A percentile compares a stretch with the other conserved stretches of the same genome.
These are phyloP conservation scores for Hyaloperonospora arabidopsidis DNA, from an alignment of 352 stramenopile species.

Conservation along the genomic window DNA sequence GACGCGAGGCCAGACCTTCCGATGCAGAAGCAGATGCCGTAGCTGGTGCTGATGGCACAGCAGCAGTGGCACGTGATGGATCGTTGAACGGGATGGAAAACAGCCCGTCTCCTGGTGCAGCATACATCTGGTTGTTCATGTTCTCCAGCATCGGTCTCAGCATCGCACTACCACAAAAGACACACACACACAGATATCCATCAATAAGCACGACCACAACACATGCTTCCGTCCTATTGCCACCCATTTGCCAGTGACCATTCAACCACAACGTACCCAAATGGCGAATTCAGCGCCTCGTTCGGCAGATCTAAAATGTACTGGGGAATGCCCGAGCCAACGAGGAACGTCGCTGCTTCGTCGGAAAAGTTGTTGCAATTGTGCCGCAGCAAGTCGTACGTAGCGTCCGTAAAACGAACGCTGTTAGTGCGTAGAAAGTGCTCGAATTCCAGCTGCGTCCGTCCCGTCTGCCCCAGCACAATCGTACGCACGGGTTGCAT, in stretches of 20 bases:
- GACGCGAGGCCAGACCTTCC: slow-evolving; percentile 27
- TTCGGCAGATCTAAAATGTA: slow-evolving; percentile 87
- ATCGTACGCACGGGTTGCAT: slow-evolving; percentile 84
- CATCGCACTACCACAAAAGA: slow-evolving; percentile 45
- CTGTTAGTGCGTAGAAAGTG: slow-evolving; percentile 70
- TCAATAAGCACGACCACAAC: slow-evolving; percentile 5
- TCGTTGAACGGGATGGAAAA: slow-evolving; percentile 75
- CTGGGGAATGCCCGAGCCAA: slow-evolving; percentile 83
- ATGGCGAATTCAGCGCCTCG: slow-evolving; percentile 81
- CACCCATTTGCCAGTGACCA: no score
- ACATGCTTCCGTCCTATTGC: no score
- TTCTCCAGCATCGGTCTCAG: slow-evolving; percentile 75
- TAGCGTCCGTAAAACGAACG: slow-evolving; percentile 77
- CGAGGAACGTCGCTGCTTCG: slow-evolving; percentile 82
- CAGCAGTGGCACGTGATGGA: slow-evolving; percentile 25
- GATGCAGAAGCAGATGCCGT: background rate
- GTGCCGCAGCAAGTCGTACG: slow-evolving; percentile 91
- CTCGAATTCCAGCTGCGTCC: slow-evolving; percentile 73
- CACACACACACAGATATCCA: background rate
- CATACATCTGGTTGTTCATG: slow-evolving; percentile 75
- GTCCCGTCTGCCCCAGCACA: slow-evolving; percentile 67
- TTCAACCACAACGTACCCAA: slow-evolving; percentile 58
- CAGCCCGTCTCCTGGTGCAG: slow-evolving; percentile 32
- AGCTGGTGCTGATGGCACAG: slow-evolving; percentile 4
- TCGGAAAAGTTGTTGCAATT: slow-evolving; percentile 98